Percentiles rank a stretch among this genome's conserved stretches.
phyloP scores from a whole-genome alignment of 345 rosid genomes.

The Moricandia moricandioides region DNA sequence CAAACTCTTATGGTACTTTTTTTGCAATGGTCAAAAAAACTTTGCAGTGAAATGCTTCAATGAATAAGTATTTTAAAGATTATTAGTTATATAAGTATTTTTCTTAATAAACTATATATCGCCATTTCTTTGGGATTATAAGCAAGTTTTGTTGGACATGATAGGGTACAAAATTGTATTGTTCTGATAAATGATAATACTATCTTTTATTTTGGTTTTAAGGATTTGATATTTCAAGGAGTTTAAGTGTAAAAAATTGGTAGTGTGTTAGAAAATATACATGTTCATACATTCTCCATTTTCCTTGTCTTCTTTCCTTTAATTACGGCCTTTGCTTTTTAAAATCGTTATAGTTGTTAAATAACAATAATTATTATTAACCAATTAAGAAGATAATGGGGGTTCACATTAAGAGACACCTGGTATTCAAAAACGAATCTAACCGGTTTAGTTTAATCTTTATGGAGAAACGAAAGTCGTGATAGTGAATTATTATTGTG shows the following conservation, averaged over 20 bases:
- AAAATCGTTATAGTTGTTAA: neutral
- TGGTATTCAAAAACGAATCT: slow-evolving; percentile 33
- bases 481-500: slow-evolving; percentile 11
- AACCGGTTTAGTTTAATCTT: slow-evolving; percentile 25
- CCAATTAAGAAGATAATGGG: slow-evolving; percentile 22
- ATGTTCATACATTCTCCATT: slow-evolving; percentile 24
- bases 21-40: no score
- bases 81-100: neutral
- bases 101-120: neutral
- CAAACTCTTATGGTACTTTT: neutral
- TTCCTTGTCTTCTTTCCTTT: slow-evolving; percentile 13
- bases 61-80: neutral
- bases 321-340: slow-evolving; percentile 6
- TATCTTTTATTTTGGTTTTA: neutral
- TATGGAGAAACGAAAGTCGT: slow-evolving; percentile 2
- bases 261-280: slow-evolving; percentile 1
- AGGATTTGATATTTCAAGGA: neutral
- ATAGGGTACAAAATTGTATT: neutral
- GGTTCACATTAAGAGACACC: slow-evolving; percentile 35
- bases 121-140: neutral
- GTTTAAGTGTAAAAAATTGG: neutral
- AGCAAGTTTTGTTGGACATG: slow-evolving; percentile 16
- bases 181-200: neutral
- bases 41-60: neutral
- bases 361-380: slow-evolving; percentile 6